Evolutionary conservation across 140 eudicot species (phyloP), one percentile per base, ranked within the genome.

Genomic region (Anethum foeniculum): DNA sequence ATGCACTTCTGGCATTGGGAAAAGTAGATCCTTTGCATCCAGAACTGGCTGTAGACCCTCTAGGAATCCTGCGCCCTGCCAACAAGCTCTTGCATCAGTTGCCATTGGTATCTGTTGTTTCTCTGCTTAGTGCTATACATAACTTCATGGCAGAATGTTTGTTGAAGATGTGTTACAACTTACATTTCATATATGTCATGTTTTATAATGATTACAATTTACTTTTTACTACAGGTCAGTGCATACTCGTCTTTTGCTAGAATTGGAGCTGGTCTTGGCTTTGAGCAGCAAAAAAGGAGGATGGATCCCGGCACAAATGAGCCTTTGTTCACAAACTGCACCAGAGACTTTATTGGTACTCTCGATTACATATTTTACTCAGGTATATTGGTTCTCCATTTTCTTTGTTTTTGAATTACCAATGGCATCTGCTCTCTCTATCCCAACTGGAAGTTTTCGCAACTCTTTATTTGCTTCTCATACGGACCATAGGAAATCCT

Each of bases 241-340:
- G 98, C 98, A 12, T 94, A 94, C 83, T 92, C 98, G 10, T 88
- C 97, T 7, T 92, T 94, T 86, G 98, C 97, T 4, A 88, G 98
- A 90, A 82, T 81, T 27, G 94, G 97, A 60, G 85, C 79, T 60
- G 88, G 95, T 73, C 91, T 84, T 67, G 89, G 90, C 76, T 87
- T 88, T 75, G 98, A 93, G 87, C 97, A 86, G 67, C 97, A 92
- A 32, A 90, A 91, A 82, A 90, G 91, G 86, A 92, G 86, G 83
- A 90, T 94, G 85, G 98, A 94, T 81, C 93, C 93, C 13, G 81
- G 86, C 76, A 94, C 98, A 80, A 92, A 94, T 83, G 98, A 94
- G 77, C 98, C 98, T 65, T 84, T 87, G 10, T 94, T 94, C 77
- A 94, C 98, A 56, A 92, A 88, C 84, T 94, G 94, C 88, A 94